Percentiles rank a stretch among this genome's conserved stretches.
Evolutionary conservation across 176 grass and related monocot species (phyloP).

Genomic region (Puya raimondii): DNA sequence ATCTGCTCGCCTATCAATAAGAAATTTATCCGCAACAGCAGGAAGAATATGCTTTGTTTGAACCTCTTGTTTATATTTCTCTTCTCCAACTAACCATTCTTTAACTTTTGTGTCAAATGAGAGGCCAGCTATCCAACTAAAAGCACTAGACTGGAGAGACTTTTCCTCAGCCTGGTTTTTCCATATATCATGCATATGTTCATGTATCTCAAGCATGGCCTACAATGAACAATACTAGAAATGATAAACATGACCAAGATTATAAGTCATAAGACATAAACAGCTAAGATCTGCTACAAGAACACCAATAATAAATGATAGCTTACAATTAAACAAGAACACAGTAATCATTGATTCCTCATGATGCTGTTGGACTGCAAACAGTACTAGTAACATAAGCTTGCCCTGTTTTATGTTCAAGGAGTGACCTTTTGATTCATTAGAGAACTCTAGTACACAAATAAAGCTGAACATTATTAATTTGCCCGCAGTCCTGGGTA

Average conservation of each 20-base stretch:
- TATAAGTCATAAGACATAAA: background rate
- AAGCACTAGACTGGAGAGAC: slow-evolving; percentile 28
- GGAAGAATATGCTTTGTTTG: slow-evolving; percentile 89
- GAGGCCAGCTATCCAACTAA: slow-evolving; percentile 81
- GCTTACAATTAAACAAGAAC: too few relatives aligned
- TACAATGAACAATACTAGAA: slow-evolving; percentile 16
- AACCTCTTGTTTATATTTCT: slow-evolving; percentile 73
- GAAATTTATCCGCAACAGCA: slow-evolving; percentile 89
- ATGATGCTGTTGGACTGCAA: too few relatives aligned
- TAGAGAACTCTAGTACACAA: too few relatives aligned
- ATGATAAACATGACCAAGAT: background rate
- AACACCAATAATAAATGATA: background rate
- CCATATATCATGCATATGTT: slow-evolving; percentile 92
- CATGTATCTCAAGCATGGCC: slow-evolving; percentile 98
- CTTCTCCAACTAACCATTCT: slow-evolving; percentile 93
- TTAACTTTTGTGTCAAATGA: slow-evolving; percentile 80
- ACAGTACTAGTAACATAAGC: too few relatives aligned
- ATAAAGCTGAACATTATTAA: too few relatives aligned
- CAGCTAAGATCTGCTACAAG: background rate
- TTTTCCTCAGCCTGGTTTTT: slow-evolving; percentile 44
- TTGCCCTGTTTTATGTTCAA: too few relatives aligned
- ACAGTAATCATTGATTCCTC: too few relatives aligned
- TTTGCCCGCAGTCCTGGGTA: too few relatives aligned
- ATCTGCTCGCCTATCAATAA: slow-evolving; percentile 73
- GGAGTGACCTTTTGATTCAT: too few relatives aligned